phyloP scores from a whole-genome alignment of 768 basidiomycete genomes.

The Xanthoconium stramineum region DNA sequence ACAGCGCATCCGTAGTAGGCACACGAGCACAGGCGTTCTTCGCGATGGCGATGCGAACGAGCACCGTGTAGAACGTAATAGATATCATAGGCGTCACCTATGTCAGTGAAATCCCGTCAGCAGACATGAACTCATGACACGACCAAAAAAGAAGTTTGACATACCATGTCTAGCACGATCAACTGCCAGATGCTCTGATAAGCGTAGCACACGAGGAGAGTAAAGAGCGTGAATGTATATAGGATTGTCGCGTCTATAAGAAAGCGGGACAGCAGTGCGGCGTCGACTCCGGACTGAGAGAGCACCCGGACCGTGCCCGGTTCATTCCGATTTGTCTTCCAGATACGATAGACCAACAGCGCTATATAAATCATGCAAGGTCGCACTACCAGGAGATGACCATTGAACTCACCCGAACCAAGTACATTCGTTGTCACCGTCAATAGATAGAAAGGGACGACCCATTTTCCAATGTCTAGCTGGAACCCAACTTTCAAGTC shows the following conservation, averaged over 20 bases:
- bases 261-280: slow-evolving; percentile 11
- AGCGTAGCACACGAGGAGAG: slow-evolving; percentile 11
- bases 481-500: not conserved
- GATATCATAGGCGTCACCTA: slow-evolving; percentile 22
- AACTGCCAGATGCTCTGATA: slow-evolving; percentile 2
- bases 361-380: not conserved
- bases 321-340: slow-evolving; percentile 2
- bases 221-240: slow-evolving; percentile 14
- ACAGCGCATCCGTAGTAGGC: not conserved
- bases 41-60: slow-evolving; percentile 20
- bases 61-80: slow-evolving; percentile 15
- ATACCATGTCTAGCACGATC: slow-evolving; percentile 22
- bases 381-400: not conserved
- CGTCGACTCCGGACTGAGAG: slow-evolving; percentile 3
- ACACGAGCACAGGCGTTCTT: not conserved
- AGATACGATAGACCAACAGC: slow-evolving; percentile 20
- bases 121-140: not conserved
- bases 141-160: not conserved
- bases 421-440: slow-evolving; percentile 22
- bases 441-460: slow-evolving; percentile 15
- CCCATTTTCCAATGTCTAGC: slow-evolving; percentile 5
- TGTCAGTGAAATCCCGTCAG: not conserved
- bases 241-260: slow-evolving; percentile 15
- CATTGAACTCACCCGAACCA: slow-evolving; percentile 14
- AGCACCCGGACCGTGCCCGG: slow-evolving; percentile 11